Conservation (phyloP, 208 protist species). For the Crithidia acanthocephali region DNA sequence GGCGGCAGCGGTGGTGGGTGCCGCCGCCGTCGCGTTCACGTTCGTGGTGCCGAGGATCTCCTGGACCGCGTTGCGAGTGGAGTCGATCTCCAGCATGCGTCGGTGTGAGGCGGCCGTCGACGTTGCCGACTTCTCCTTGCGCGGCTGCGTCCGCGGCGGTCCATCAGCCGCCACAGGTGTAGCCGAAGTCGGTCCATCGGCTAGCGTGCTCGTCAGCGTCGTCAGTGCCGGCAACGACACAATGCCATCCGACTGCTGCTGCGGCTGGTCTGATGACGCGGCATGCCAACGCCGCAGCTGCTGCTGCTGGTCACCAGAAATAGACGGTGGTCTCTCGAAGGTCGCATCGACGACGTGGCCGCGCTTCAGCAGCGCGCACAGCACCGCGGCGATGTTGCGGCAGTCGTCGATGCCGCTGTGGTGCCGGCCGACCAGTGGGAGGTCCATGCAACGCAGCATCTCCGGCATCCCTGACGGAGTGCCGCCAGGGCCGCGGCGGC, state of each 20-base stretch:
- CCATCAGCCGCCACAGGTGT: neutral
- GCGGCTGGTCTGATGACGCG: too few relatives aligned
- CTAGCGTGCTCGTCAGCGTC: conserved; percentile 24
- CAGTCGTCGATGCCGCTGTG: conserved; percentile 95
- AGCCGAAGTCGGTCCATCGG: neutral
- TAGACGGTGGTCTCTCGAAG: neutral
- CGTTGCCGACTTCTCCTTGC: neutral
- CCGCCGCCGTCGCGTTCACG: too few relatives aligned
- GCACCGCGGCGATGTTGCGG: conserved; percentile 90
- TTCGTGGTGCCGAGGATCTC: conserved; percentile 26
- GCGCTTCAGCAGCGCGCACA: conserved; percentile 53
- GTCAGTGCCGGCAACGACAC: too few relatives aligned
- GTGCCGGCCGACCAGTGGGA: conserved; percentile 79
- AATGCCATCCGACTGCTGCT: too few relatives aligned
- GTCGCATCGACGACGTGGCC: conserved; percentile 53
- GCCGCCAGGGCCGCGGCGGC: neutral
- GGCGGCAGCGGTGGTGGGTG: neutral
- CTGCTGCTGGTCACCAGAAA: too few relatives aligned
- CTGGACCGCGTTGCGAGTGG: conserved; percentile 36
- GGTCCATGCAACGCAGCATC: conserved; percentile 69
- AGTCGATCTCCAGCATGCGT: conserved; percentile 23
- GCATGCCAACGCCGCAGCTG: conserved; percentile 26
- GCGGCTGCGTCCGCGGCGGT: neutral
- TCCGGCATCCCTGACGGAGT: conserved; percentile 45
- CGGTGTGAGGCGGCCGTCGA: neutral